phyloP scores from a whole-genome alignment of 306 rosid genomes.

The Chamaecrista fasciculata region DNA sequence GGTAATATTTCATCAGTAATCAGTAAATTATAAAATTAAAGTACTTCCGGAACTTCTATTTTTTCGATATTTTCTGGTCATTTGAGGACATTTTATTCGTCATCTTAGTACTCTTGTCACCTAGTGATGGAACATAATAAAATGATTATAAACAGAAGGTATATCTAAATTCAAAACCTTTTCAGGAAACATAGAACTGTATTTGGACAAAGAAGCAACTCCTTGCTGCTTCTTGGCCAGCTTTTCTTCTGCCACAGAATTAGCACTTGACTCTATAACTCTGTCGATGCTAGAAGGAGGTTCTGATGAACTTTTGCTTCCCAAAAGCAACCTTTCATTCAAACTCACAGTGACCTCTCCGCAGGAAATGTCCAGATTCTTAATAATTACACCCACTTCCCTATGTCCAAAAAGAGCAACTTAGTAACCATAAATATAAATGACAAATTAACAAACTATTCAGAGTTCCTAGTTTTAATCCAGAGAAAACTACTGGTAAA shows the following conservation, averaged over 20 bases:
- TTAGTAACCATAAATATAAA: constrained; percentile 22
- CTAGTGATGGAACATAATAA: neutral
- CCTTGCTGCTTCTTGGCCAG: constrained; percentile 54
- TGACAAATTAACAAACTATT: neutral
- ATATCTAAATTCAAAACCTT: constrained; percentile 61
- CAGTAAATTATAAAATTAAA: constrained; percentile 20
- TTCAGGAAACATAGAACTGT: constrained; percentile 79
- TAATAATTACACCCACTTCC: constrained; percentile 87
- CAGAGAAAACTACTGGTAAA: constrained; percentile 11
- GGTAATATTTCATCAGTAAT: neutral
- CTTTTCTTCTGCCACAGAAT: constrained; percentile 43
- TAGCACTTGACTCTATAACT: constrained; percentile 42
- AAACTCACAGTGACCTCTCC: constrained; percentile 79
- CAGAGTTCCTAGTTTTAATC: constrained; percentile 3
- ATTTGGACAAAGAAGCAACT: constrained; percentile 63
- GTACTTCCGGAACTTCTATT: constrained; percentile 12
- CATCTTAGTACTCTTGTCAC: constrained; percentile 3
- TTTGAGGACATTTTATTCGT: constrained; percentile 1
- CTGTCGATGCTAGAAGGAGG: constrained; percentile 52
- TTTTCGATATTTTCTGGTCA: constrained; percentile 12
- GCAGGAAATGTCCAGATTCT: constrained; percentile 62
- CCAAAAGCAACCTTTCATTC: constrained; percentile 67
- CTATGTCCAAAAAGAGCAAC: constrained; percentile 59
- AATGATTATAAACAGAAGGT: constrained; percentile 1
- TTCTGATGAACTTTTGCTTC: constrained; percentile 57